Base-by-base conservation (phyloP, 2,329 filamentous ascomycete genomes). In the Aspergillus uvarum region DNA sequence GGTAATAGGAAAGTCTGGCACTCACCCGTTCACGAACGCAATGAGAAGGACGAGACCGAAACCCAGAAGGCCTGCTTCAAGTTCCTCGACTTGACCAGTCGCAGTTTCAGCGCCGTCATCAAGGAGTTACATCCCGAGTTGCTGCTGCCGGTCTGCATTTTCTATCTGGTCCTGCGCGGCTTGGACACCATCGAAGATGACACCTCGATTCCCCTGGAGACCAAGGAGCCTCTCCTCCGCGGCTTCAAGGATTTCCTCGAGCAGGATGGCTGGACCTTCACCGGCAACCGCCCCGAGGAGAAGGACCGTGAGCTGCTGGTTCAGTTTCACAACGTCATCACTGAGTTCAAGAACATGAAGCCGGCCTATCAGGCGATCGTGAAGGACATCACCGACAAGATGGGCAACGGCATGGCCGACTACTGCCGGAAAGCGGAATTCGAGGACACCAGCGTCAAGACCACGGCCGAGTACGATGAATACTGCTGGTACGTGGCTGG, bases 401-500 rank as follows among this genome's bases (percentile, higher is more conserved):
- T 99, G 95, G 94, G 93, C 65, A 93, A 98, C 72, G 95, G 95
- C 67, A 99, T 99, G 95, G 95, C 95, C 29, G 94, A 99, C 78
- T 99, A 96, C 75, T 90, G 86, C 47, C 83, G 90, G 67, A 95
- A 96, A 70, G 88, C 91, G 14, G 91, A 95, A 69, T 85, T 90
- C 77, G 91, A 92, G 69, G 81, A 85, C 65, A 87, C 92, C 61
- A 92, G 92, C 51, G 89, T 98, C 60, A 84, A 92, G 72, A 94
- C 90, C 0, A 80, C 96, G 68, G 84, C 89, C 55, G 93, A 98
- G 68, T 99, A 98, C 76, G 93, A 99, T 79, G 81, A 93, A 57
- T 99, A 99, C 82, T 99, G 95, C 80, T 92, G 96, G 77, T 98
- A 98, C 73, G 95, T 99, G 31, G 95, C 95, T n/a, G 95, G 95